Base-by-base conservation (phyloP, 495 filamentous ascomycete genomes). In the Diplogelasinospora grovesii region DNA sequence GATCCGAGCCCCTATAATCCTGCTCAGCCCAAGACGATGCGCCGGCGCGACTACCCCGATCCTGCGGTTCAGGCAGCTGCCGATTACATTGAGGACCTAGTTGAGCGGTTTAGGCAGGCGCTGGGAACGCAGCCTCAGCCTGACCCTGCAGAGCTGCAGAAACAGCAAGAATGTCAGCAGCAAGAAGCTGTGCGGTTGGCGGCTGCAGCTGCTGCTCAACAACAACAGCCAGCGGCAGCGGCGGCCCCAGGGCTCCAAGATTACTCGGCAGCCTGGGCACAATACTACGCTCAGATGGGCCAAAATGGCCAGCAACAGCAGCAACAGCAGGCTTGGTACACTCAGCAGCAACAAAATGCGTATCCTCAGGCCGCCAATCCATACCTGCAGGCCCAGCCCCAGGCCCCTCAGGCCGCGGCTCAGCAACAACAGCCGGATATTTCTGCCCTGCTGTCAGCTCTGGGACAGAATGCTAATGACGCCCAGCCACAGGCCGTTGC, bases 1-100 rank as follows among this genome's bases (percentile, higher is more conserved):
- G 49, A 58, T 15, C 45, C 33, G 0, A 52, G 63, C 21, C 60
- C 56, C 0, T 54, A 56, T 29, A 53, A 68, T 14, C 47, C 60
- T 2, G 29, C 41, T 0, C 29, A 46, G 5, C 46, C 44, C 14
- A 57, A 38, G 51, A 54, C 52, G 13, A 31, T 51, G 11, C 43
- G 57, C 4, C 56, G 53, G 2, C 46, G 59, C n/a, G 49, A 64
- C 9, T 60, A 62, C 5, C 41, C 42, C 0, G 57, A 69, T 15
- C 45, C 59, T 13, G 45, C 49, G 9, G 50, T 65, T 13, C 61
- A 64, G 30, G 39, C 41, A 5, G 59, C 54, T 6, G 43, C 46
- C 20, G 53, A 55, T 8, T 44, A 38, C 9, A 27, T 70, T 4
- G 56, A 68, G 36, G 52, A 46, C 6, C 32, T 55, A 3, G 51